These are phyloP conservation scores for Solanum virginianum DNA, from an alignment of 257 asterid genomes.

Conservation along the genomic window DNA sequence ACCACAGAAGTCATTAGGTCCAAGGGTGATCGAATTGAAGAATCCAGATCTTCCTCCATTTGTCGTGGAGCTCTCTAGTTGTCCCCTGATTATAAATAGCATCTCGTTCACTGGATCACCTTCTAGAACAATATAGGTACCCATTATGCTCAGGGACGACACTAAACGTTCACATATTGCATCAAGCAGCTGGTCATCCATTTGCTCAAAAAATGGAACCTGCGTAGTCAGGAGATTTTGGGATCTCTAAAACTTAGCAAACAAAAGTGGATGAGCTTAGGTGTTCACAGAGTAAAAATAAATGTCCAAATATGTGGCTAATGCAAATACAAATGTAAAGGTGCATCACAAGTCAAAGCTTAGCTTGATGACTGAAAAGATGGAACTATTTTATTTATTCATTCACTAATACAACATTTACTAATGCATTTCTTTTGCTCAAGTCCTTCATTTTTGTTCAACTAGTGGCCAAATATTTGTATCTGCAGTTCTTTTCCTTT, in stretches of 20 bases:
- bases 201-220: constrained; percentile 89
- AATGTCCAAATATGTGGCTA: neutral
- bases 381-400: neutral
- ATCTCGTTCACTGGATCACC: constrained; percentile 89
- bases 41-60: constrained; percentile 85
- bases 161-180: constrained; percentile 83
- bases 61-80: constrained; percentile 80
- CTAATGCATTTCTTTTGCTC: neutral
- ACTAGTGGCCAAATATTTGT: neutral
- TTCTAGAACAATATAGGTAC: constrained; percentile 58
- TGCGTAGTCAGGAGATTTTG: constrained; percentile 5
- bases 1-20: constrained; percentile 85
- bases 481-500: neutral
- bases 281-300: neutral
- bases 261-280: neutral
- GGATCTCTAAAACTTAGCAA: neutral
- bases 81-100: constrained; percentile 83
- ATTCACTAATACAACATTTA: neutral
- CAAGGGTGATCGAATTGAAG: constrained; percentile 72
- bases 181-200: constrained; percentile 86
- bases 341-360: neutral
- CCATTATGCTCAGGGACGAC: constrained; percentile 63
- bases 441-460: neutral
- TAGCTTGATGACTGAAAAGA: neutral
- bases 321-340: neutral